Percentiles rank a stretch among this genome's conserved stretches.
Evolutionary conservation across 306 rosid genomes (phyloP).

Genomic region (Cucurbita argyrosperma): DNA sequence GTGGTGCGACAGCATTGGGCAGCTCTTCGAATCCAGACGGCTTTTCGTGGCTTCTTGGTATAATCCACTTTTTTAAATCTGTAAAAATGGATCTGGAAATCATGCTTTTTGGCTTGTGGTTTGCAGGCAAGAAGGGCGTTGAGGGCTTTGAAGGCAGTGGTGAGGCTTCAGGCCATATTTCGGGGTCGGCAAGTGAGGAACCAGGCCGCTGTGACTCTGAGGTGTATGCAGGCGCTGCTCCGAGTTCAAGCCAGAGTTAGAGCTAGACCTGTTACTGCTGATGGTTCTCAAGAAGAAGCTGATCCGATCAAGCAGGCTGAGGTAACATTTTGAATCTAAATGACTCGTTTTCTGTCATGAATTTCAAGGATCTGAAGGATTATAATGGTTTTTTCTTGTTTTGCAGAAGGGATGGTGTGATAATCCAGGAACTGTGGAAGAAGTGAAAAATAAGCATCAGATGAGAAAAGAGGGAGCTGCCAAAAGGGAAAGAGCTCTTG

Average conservation of each 20-base stretch:
- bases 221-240: slow-evolving; percentile 94
- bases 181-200: slow-evolving; percentile 67
- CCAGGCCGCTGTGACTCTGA: slow-evolving; percentile 80
- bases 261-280: slow-evolving; percentile 38
- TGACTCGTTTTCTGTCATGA: neutral
- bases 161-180: slow-evolving; percentile 87
- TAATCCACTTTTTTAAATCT: neutral
- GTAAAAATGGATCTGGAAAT: neutral
- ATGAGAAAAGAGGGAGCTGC: slow-evolving; percentile 54
- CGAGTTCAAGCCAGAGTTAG: slow-evolving; percentile 57
- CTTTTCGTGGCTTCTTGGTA: slow-evolving; percentile 73
- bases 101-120: neutral
- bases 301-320: slow-evolving; percentile 60
- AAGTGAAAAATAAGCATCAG: slow-evolving; percentile 52
- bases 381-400: neutral
- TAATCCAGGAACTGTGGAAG: slow-evolving; percentile 48
- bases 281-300: slow-evolving; percentile 17
- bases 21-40: slow-evolving; percentile 61
- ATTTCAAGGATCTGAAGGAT: neutral
- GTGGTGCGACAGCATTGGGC: slow-evolving; percentile 65
- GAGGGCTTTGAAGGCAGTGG: slow-evolving; percentile 78
- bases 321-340: slow-evolving; percentile 15
- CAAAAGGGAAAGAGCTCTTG: slow-evolving; percentile 61
- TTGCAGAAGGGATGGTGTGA: slow-evolving; percentile 72
- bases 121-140: slow-evolving; percentile 66